These are phyloP conservation scores for Cryptosporidium canis DNA, from an alignment of 169 alveolate species.

Conservation along the genomic window DNA sequence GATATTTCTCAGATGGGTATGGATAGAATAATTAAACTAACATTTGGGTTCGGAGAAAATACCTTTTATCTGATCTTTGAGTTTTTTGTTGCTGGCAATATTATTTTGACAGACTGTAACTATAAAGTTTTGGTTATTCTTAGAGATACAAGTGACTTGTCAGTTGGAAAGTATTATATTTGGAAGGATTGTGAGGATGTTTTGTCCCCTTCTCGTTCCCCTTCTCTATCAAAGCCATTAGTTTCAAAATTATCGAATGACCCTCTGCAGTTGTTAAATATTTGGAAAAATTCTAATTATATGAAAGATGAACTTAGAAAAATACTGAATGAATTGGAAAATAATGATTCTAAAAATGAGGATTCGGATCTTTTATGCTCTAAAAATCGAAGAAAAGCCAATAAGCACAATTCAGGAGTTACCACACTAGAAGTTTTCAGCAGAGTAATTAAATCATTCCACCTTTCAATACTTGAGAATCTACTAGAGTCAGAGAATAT, in stretches of 20 bases:
- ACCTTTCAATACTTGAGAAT: slow-evolving; percentile 28
- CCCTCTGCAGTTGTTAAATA: neutral
- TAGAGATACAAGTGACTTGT: slow-evolving; percentile 71
- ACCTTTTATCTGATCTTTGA: slow-evolving; percentile 90
- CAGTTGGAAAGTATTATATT: slow-evolving; percentile 32
- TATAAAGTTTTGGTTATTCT: slow-evolving; percentile 85
- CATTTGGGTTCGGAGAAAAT: slow-evolving; percentile 92
- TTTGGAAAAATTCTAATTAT: neutral
- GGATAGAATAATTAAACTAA: slow-evolving; percentile 91
- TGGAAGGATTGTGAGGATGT: slow-evolving; percentile 16
- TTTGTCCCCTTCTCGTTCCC: neutral
- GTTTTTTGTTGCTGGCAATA: slow-evolving; percentile 92
- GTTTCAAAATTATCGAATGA: neutral
- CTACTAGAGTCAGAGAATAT: slow-evolving; percentile 13
- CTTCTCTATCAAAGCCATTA: neutral
- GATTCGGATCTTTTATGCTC: neutral
- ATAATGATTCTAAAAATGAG: neutral
- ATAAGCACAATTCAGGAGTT: slow-evolving; percentile 10
- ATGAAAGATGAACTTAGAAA: slow-evolving; percentile 36
- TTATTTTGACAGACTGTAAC: slow-evolving; percentile 90
- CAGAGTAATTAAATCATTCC: slow-evolving; percentile 7
- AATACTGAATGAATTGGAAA: slow-evolving; percentile 4
- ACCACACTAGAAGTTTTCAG: slow-evolving; percentile 22
- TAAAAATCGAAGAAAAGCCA: slow-evolving; percentile 13
- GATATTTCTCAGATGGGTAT: slow-evolving; percentile 86